phyloP scores from a whole-genome alignment of 1,139 yeast species.

The Eremothecium coryli region DNA sequence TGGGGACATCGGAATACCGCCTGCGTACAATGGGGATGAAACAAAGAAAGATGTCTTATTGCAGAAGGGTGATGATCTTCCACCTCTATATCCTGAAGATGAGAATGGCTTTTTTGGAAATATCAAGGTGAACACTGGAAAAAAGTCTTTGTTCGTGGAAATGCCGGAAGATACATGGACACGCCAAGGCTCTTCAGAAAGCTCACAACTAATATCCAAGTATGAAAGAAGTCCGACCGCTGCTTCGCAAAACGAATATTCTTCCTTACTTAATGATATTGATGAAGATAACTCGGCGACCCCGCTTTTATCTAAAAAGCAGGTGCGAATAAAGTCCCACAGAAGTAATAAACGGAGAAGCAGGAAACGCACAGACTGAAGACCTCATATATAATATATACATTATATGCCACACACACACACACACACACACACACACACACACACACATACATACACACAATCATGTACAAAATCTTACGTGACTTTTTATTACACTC shows the following conservation, averaged over 20 bases:
- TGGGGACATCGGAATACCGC: constrained; percentile 70
- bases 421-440: too few relatives aligned
- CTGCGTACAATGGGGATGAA: constrained; percentile 50
- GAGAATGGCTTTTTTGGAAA: constrained; percentile 57
- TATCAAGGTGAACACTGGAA: constrained; percentile 10
- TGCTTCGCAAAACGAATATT: too few relatives aligned
- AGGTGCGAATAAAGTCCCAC: too few relatives aligned
- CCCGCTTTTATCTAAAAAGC: too few relatives aligned
- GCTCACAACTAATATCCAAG: not conserved
- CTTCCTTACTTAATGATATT: not conserved
- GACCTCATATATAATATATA: too few relatives aligned
- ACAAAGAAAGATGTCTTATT: constrained; percentile 48
- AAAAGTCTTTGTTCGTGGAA: not conserved
- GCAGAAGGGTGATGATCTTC: constrained; percentile 66
- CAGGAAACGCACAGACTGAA: too few relatives aligned
- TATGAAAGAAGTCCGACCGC: not conserved
- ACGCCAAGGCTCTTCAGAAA: not conserved
- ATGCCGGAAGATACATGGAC: too few relatives aligned
- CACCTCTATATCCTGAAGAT: constrained; percentile 57
- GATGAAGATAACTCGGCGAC: not conserved
- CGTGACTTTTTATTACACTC: too few relatives aligned
- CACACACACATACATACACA: too few relatives aligned
- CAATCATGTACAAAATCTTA: too few relatives aligned
- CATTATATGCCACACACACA: constrained; percentile 1
- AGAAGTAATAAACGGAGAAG: too few relatives aligned